Evolutionary conservation across 2,329 filamentous ascomycete genomes (phyloP), one percentile per base, ranked within the genome.

Genomic region (Sclerotinia spermophila): DNA sequence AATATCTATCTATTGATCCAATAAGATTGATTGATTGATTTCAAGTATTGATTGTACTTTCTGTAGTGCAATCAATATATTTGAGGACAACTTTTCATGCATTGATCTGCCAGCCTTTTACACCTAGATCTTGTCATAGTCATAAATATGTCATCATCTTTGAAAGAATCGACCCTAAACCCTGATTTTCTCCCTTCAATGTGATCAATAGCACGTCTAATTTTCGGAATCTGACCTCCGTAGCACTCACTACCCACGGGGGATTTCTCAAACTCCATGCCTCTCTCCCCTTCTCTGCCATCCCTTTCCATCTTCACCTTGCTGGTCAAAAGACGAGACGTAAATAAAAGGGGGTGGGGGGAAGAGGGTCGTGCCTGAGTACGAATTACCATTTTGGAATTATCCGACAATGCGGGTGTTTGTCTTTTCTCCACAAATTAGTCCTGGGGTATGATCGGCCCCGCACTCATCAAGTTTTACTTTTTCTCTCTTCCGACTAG

Each of bases 371-470:
- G 61, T 64, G 45, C 61, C 61, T 53, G 30, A 65, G 15, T 15
- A 65, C 33, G 61, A 56, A 68, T 60, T 68, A 21, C 55, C 66
- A 33, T 38, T 68, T 55, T 35, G 27, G 65, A 58, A 45, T 60
- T 55, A 68, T 45, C 51, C 66, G 27, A 60, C 66, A 42, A 42
- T 68, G 66, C 40, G 66, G 66, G 66, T 44, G 27, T 68, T 35
- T 40, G 13, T 60, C 42, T 27, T 60, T 44, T 55, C 66, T 65
- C 62, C 62, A 53, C 62, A 65, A 61, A 68, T 48, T 61, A 30
- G 55, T 48, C 66, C 66, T 68, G 55, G 66, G 66, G 55, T 61
- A 68, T 68, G 55, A 68, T 48, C 40, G 66, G 45, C 66, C 66
- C 66, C 66, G 66, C 66, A 68, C 30, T 68, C 66, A 48, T 61